Conservation (phyloP, 805 yeast genomes). For the Sungouiozyma intestinalis region DNA sequence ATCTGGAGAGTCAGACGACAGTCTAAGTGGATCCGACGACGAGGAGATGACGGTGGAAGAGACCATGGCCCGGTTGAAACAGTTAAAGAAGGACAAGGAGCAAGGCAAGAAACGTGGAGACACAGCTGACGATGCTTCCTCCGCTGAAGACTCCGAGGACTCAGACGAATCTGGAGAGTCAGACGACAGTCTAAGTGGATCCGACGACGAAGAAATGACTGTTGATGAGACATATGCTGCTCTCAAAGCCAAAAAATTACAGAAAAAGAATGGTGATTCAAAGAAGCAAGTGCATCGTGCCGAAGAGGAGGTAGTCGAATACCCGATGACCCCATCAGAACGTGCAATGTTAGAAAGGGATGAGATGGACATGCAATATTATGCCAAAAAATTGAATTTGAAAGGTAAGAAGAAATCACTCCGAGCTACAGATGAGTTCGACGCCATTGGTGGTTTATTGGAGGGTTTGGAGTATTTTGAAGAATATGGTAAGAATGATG, state of each 20-base stretch:
- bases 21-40: slow-evolving; percentile 8
- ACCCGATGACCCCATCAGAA: slow-evolving; percentile 34
- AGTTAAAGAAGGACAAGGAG: slow-evolving; percentile 28
- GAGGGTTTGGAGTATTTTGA: slow-evolving; percentile 49
- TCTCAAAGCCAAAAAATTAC: slow-evolving; percentile 20
- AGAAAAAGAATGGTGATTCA: slow-evolving; percentile 4
- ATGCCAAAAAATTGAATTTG: slow-evolving; percentile 72
- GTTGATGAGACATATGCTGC: slow-evolving; percentile 31
- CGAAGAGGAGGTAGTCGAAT: slow-evolving; percentile 11
- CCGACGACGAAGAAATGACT: slow-evolving; percentile 22
- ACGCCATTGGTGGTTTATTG: slow-evolving; percentile 68
- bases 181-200: slow-evolving; percentile 12
- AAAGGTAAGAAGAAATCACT: slow-evolving; percentile 44
- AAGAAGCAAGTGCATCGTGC: slow-evolving; percentile 5
- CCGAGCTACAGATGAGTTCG: slow-evolving; percentile 47
- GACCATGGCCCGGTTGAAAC: slow-evolving; percentile 34
- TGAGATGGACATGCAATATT: slow-evolving; percentile 71
- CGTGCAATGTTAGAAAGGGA: slow-evolving; percentile 44
- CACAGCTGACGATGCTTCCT: too few species aligned
- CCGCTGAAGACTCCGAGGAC: slow-evolving; percentile 1
- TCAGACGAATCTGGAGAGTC: slow-evolving; percentile 3
- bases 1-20: slow-evolving; percentile 8
- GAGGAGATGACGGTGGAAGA: slow-evolving; percentile 32
- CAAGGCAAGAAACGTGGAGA: slow-evolving; percentile 5
- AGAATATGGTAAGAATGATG: slow-evolving; percentile 26